Evolutionary conservation across 2,329 filamentous ascomycete genomes (phyloP), one percentile per base, ranked within the genome.

Genomic region (Cucurbitaria berberidis): DNA sequence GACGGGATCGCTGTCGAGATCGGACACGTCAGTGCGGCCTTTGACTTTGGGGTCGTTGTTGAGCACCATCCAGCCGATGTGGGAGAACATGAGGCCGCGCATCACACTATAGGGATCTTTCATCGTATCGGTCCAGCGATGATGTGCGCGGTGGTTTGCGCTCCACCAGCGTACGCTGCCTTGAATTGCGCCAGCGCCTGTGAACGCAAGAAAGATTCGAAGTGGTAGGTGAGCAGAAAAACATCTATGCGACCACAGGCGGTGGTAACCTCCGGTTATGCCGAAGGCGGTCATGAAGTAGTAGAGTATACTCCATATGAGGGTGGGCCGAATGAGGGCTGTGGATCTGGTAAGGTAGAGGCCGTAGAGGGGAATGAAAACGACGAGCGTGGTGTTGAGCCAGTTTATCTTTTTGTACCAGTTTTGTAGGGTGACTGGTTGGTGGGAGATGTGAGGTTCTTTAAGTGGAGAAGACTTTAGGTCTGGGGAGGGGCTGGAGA

Each of bases 391-490:
- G 51, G 89, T 87, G 76, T 95, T 96, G 62, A 96, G 83, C 91
- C 92, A 96, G 82, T 96, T 91, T 80, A 96, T 84, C 72, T 96
- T 91, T 78, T 91, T 88, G 78, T 92, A 86, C 90, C 90, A 93
- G 80, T 96, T 96, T 62, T 80, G 77, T 7, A 63, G 21, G 3
- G 59, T 64, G 16, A 56, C 21, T 21, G 59, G 52, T 21, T 66
- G 59, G 30, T 60, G 48, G 18, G 61, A 55, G 34, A 66, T 59
- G 48, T 67, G 64, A 24, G 34, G 43, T 32, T 49, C 43, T 47
- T 61, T 63, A 15, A 30, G 30, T n/a, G 42, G 11, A 26, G 24
- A 1, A n/a, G 38, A 26, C 18, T 29, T 32, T 11, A 21, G 32
- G 8, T 39, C 39, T 4, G 45, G 29, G 15, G 35, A 27, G n/a